A percentile compares a stretch with the other conserved stretches of the same genome.
These are phyloP conservation scores for Geosmithia putterillii DNA, from an alignment of 2,329 filamentous ascomycete genomes.

Conservation along the genomic window DNA sequence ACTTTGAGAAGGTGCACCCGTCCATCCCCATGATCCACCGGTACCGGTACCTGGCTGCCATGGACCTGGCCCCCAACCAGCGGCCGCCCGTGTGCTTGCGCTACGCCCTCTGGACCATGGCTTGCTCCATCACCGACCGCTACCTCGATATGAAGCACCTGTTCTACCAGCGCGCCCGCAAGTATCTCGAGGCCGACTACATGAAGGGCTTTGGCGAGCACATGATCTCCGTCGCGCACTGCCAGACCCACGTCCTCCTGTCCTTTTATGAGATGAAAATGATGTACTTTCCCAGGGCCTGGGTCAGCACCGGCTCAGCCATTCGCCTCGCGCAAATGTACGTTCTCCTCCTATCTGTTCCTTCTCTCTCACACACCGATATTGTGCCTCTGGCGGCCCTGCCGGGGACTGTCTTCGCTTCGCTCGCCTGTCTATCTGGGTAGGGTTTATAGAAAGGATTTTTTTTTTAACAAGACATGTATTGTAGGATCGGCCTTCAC, in stretches of 20 bases:
- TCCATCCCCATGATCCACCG: constrained; percentile 83
- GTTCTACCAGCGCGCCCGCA: constrained; percentile 81
- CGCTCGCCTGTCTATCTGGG: too few species aligned
- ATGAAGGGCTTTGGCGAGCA: constrained; percentile 86
- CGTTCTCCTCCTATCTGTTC: constrained; percentile 11
- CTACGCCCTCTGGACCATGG: constrained; percentile 93
- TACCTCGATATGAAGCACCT: constrained; percentile 69
- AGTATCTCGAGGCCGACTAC: constrained; percentile 82
- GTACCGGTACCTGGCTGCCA: constrained; percentile 73
- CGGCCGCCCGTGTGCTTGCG: constrained; percentile 78
- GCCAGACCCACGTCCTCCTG: constrained; percentile 72
- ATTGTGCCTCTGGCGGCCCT: too few species aligned
- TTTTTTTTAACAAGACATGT: neutral
- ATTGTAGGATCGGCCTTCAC: constrained; percentile 74
- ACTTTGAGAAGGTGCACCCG: constrained; percentile 82
- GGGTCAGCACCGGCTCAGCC: constrained; percentile 79
- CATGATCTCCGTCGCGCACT: constrained; percentile 75
- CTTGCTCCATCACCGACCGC: constrained; percentile 75
- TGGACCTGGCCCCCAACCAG: constrained; percentile 78
- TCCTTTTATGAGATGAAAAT: constrained; percentile 87
- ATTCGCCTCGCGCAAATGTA: constrained; percentile 77
- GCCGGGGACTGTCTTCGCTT: too few species aligned
- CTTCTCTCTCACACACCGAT: neutral
- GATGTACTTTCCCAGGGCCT: constrained; percentile 94
- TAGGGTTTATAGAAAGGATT: too few species aligned